Evolutionary conservation across 2,329 filamentous ascomycete genomes (phyloP), one percentile per base, ranked within the genome.

Genomic region (Endocalyx cinctus): DNA sequence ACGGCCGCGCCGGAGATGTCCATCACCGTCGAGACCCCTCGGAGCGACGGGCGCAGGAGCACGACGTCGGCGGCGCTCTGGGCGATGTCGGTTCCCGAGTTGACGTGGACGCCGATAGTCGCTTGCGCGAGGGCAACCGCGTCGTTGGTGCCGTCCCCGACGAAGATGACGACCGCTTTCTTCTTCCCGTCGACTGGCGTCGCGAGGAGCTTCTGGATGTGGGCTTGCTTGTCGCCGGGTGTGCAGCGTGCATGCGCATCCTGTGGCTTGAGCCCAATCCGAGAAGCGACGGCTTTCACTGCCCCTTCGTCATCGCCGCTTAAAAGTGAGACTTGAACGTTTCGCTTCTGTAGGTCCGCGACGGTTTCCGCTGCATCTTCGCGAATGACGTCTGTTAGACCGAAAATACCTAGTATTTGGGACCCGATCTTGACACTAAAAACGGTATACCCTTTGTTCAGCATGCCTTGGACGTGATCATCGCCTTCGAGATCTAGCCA

Each of bases 121-220:
- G 86, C 82, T 50, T 80, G 74, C 1, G 82, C 77, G 3, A 90
- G 67, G 0, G 85, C 85, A 3, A 77, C 68, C 0, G 85, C 82
- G 49, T 90, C 85, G 54, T 90, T 90, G 11, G 82, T 87, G 2
- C 86, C 86, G 46, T 90, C 85, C 20, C 85, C 85, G 31, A 75
- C 72, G 56, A 90, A 89, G 5, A 88, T 57, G 13, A 86, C 72
- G 2, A 70, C 56, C 0, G 60, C 45, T 1, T 37, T 22, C 27
- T 42, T 37, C 17, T 27, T 27, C 11, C 34, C 31, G 18, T 29
- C 34, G 1, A 33, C 15, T 3, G 27, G 29, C 8, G 8, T 11
- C 6, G 30, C 41, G 6, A 64, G 54, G 5, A 74, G 58, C 0
- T 29, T 27, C 13, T 61, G 50, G 31, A 74, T 58, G 39, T 73